These are phyloP conservation scores for Didymella sp. DNA, from an alignment of 2,329 filamentous ascomycete genomes.

Conservation along the genomic window DNA sequence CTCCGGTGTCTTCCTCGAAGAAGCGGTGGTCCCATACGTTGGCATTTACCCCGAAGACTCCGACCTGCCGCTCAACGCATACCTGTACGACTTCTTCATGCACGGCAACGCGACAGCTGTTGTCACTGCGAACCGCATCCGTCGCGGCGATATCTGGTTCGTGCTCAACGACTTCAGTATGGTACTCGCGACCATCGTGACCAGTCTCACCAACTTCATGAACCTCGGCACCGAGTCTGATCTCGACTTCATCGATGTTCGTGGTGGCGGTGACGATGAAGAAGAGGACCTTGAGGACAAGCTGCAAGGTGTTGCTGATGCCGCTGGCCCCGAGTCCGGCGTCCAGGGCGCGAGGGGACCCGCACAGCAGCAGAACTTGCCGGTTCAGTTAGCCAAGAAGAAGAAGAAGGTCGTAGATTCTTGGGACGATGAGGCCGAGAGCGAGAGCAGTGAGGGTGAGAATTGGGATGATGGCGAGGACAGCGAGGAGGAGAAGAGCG, in stretches of 20 bases:
- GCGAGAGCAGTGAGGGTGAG: constrained; percentile 49
- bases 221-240: constrained; percentile 56
- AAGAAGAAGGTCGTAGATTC: constrained; percentile 50
- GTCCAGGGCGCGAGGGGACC: constrained; percentile 36
- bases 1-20: constrained; percentile 75
- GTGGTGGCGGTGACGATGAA: constrained; percentile 59
- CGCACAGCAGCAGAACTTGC: constrained; percentile 38
- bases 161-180: constrained; percentile 71
- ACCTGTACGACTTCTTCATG: constrained; percentile 78
- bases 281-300: constrained; percentile 56
- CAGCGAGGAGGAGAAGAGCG: constrained; percentile 33
- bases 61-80: constrained; percentile 66
- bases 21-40: constrained; percentile 74
- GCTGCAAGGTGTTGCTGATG: constrained; percentile 39
- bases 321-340: constrained; percentile 23
- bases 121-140: constrained; percentile 70
- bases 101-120: constrained; percentile 70
- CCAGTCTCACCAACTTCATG: constrained; percentile 66
- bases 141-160: constrained; percentile 74
- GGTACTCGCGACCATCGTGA: constrained; percentile 74
- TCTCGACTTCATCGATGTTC: constrained; percentile 60
- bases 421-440: constrained; percentile 51
- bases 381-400: constrained; percentile 47
- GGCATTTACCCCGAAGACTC: constrained; percentile 65
- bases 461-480: constrained; percentile 39